These are phyloP conservation scores for Penicillium goetzii DNA, from an alignment of 495 filamentous ascomycete species.

Conservation along the genomic window DNA sequence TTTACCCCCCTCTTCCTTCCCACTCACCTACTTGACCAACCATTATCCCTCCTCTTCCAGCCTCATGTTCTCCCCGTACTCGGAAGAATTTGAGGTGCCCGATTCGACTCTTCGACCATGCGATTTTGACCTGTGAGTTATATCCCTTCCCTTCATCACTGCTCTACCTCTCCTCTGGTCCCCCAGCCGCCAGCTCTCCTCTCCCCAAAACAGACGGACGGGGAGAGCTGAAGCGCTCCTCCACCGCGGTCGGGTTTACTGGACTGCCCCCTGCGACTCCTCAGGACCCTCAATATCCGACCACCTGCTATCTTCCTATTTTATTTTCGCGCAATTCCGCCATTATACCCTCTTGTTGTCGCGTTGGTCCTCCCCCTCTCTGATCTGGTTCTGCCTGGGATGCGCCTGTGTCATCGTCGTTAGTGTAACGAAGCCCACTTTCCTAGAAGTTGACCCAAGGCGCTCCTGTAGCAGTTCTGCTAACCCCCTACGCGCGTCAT, in stretches of 20 bases:
- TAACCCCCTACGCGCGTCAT: slow-evolving; percentile 41
- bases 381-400: slow-evolving; percentile 45
- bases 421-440: slow-evolving; percentile 48
- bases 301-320: neutral
- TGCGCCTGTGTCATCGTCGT: slow-evolving; percentile 52
- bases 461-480: slow-evolving; percentile 46
- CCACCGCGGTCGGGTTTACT: neutral
- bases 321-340: slow-evolving; percentile 26
- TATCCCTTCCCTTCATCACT: slow-evolving; percentile 22
- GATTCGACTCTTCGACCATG: slow-evolving; percentile 38
- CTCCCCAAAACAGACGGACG: neutral
- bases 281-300: neutral
- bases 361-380: slow-evolving; percentile 34
- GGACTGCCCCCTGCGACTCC: slow-evolving; percentile 23
- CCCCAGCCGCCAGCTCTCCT: neutral
- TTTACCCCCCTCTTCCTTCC: slow-evolving; percentile 8
- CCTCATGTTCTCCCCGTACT: slow-evolving; percentile 42
- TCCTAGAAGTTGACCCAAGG: slow-evolving; percentile 43
- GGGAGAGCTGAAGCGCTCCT: neutral
- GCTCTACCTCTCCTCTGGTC: slow-evolving; percentile 6
- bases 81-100: slow-evolving; percentile 41
- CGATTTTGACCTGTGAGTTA: slow-evolving; percentile 40
- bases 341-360: slow-evolving; percentile 30
- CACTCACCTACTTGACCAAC: slow-evolving; percentile 20
- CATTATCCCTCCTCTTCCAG: slow-evolving; percentile 21